Evolutionary conservation across 192 early-diverging fungal species (phyloP).

Genomic region (Piromyces finnis): DNA sequence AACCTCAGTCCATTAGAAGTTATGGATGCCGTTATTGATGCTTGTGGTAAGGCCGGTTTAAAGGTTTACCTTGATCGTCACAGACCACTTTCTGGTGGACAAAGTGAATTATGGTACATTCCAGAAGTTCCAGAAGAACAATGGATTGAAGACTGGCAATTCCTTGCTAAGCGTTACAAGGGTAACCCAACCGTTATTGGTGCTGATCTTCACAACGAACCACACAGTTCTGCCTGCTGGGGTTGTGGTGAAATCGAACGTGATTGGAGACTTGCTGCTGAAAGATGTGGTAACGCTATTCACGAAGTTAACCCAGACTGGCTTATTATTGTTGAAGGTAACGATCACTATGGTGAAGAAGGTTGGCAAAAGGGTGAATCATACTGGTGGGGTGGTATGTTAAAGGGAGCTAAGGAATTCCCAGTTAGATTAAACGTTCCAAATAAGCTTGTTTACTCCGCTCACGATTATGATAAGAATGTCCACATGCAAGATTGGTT

Average conservation of each 20-base stretch:
- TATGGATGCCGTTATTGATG: constrained; percentile 11
- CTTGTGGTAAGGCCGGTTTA: constrained; percentile 3
- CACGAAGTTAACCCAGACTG: constrained; percentile 1
- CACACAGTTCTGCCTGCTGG: background rate
- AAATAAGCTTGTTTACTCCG: constrained; percentile 7
- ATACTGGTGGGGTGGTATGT: constrained; percentile 11
- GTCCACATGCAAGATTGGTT: background rate
- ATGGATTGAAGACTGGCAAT: constrained; percentile 12
- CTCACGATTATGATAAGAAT: constrained; percentile 3
- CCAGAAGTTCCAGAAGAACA: constrained; percentile 4
- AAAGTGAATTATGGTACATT: constrained; percentile 11
- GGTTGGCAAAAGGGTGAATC: background rate
- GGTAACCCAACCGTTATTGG: constrained; percentile 5
- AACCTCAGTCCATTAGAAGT: constrained; percentile 5
- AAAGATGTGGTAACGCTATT: constrained; percentile 3
- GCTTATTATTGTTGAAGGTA: background rate
- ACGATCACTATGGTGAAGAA: background rate
- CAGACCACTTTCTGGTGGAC: constrained; percentile 3
- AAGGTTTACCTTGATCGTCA: constrained; percentile 10
- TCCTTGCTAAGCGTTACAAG: constrained; percentile 9
- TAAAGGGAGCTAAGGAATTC: background rate
- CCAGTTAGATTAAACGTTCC: constrained; percentile 7
- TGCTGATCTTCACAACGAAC: constrained; percentile 2
- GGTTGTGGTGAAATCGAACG: background rate
- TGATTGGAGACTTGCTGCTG: background rate